Percentiles rank a stretch among this genome's conserved stretches.
Evolutionary conservation across 2,329 filamentous ascomycete genomes (phyloP).

Genomic region (Aspergillus sp.): DNA sequence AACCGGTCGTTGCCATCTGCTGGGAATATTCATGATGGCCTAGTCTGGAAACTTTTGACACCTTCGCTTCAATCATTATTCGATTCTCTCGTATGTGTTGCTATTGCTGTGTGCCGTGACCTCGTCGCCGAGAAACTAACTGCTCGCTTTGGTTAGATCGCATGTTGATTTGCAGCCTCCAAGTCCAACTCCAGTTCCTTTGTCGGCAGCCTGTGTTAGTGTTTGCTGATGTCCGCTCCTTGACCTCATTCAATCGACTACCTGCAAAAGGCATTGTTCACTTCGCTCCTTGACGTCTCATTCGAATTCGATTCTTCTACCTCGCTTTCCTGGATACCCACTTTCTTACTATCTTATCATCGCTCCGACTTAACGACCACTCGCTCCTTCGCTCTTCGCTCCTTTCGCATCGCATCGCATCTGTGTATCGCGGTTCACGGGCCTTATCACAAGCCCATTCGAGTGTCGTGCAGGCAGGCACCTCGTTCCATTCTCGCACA

Average conservation of each 20-base stretch:
- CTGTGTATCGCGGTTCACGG: background rate
- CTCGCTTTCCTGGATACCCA: background rate
- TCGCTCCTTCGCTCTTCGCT: background rate
- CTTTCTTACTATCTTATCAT: background rate
- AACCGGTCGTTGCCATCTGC: slow-evolving; percentile 4
- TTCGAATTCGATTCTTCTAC: background rate
- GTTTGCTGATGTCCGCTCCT: slow-evolving; percentile 14
- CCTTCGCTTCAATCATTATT: background rate
- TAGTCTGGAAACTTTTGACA: slow-evolving; percentile 5
- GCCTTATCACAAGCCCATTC: background rate
- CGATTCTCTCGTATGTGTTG: slow-evolving; percentile 3
- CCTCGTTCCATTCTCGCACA: background rate
- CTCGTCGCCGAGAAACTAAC: slow-evolving; percentile 1
- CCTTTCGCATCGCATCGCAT: background rate
- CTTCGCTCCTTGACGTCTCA: slow-evolving; percentile 3
- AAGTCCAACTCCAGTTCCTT: background rate
- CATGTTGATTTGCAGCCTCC: slow-evolving; percentile 6
- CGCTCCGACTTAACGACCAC: background rate
- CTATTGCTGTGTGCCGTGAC: background rate
- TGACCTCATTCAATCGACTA: slow-evolving; percentile 2
- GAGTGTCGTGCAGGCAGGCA: slow-evolving; percentile 15
- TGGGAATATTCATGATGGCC: slow-evolving; percentile 6
- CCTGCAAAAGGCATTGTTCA: slow-evolving; percentile 4
- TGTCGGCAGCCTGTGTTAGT: slow-evolving; percentile 7
- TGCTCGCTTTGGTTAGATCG: slow-evolving; percentile 2